Percentiles rank a stretch among this genome's conserved stretches.
phyloP scores from a whole-genome alignment of 192 early-diverging fungal species.

The Irineochytrium annulatum region DNA sequence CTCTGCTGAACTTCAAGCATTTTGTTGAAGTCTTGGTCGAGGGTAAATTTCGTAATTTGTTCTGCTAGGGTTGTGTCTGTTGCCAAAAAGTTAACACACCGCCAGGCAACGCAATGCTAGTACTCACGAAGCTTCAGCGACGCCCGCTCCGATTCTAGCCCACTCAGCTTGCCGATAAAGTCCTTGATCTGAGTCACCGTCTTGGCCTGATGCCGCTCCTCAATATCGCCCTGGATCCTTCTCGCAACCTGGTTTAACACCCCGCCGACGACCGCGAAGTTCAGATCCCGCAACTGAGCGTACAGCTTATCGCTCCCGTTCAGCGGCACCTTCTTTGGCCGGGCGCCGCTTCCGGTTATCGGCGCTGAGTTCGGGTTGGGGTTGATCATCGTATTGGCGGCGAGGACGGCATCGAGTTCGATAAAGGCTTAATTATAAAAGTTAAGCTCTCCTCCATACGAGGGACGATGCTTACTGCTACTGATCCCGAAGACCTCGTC shows the following conservation, averaged over 20 bases:
- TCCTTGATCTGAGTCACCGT: constrained; percentile 89
- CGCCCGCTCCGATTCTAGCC: constrained; percentile 82
- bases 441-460: background rate
- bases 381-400: constrained; percentile 18
- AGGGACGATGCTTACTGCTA: constrained; percentile 33
- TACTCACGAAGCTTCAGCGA: constrained; percentile 69
- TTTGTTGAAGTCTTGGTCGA: constrained; percentile 75
- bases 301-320: constrained; percentile 80
- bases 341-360: background rate
- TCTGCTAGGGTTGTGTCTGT: constrained; percentile 79
- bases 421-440: constrained; percentile 56
- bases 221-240: constrained; percentile 82
- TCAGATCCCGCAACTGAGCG: constrained; percentile 76
- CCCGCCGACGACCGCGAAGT: constrained; percentile 86
- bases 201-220: constrained; percentile 84
- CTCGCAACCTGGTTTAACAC: constrained; percentile 78
- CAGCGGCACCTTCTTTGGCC: constrained; percentile 66
- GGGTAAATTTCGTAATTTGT: constrained; percentile 72
- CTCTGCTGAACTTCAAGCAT: constrained; percentile 89
- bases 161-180: constrained; percentile 83
- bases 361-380: background rate
- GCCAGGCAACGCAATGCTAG: background rate
- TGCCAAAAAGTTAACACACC: constrained; percentile 8
- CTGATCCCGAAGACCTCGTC: constrained; percentile 88
- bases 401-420: constrained; percentile 66